Evolutionary conservation across 1,139 yeast species (phyloP), one percentile per base, ranked within the genome.

Genomic region (Lipomyces yarrowii): DNA sequence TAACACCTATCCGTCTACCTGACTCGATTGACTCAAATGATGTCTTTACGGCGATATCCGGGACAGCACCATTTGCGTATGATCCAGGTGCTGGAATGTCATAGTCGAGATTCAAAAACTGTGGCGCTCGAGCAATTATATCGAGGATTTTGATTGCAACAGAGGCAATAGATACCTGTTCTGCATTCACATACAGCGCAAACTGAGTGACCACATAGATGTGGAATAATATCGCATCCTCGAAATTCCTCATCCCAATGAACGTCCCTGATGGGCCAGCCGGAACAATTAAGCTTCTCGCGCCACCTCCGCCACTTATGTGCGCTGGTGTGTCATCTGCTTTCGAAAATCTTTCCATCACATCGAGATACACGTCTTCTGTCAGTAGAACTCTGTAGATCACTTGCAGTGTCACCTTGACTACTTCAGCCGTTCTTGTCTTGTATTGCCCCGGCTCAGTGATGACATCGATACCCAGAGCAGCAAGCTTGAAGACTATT

Each of bases 171-270:
- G 77, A 73, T 5, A 78, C 72, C 67, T 86, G 81, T 13, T 81
- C 74, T 3, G 87, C 80, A 1, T 96, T 91, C 67, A 89, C 86
- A 73, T 89, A 90, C 32, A 91, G 78, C 0, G 89, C 90, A 64
- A 91, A 76, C 70, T 89, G 89, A 0, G 90, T 90, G 21, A 92
- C 82, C 10, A 90, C 78, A 0, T 91, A 84, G 33, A 91, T 78
- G 69, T 90, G 85, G 77, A 88, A 87, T 33, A 90, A 78, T 11
- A 92, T 77, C 0, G 92, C 87, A 72, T 91, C 96, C 72, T 82
- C 87, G 72, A 89, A 89, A 88, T 85, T 54, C 26, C 82, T 77
- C 7, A 86, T 76, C 0, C 94, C 93, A 6, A 61, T 52, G 13
- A 61, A 53, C 7, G 63, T 57, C n/a, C 64, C 35, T 7, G 67